phyloP scores from a whole-genome alignment of 2,329 filamentous ascomycete genomes.

The Talaromyces islandicus region DNA sequence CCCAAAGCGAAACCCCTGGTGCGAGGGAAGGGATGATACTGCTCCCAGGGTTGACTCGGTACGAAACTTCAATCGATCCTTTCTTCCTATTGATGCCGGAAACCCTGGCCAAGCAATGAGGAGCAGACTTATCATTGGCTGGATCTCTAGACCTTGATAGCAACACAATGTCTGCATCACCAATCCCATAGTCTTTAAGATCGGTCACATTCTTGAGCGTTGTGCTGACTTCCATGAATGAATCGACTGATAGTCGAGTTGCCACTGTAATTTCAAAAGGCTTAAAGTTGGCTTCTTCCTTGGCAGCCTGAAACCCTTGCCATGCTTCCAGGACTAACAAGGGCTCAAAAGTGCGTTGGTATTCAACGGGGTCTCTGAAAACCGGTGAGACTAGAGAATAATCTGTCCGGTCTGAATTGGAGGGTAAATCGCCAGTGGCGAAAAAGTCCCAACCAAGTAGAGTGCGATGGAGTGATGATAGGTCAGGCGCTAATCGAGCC shows the following conservation, averaged over 20 bases:
- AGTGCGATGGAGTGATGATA: constrained; percentile 75
- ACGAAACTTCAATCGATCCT: constrained; percentile 74
- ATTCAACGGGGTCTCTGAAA: constrained; percentile 70
- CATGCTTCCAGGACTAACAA: constrained; percentile 89
- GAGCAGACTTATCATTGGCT: constrained; percentile 56
- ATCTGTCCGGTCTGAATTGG: constrained; percentile 60
- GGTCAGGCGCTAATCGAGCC: constrained; percentile 81
- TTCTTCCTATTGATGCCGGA: constrained; percentile 76
- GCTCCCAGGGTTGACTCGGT: constrained; percentile 66
- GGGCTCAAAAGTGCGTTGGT: constrained; percentile 85
- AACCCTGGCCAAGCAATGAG: constrained; percentile 82
- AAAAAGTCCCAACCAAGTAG: constrained; percentile 96
- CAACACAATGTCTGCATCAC: constrained; percentile 83
- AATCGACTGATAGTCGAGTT: constrained; percentile 84
- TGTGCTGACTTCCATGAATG: constrained; percentile 86
- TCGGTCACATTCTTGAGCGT: constrained; percentile 62
- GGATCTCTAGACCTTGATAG: constrained; percentile 71
- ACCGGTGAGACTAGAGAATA: constrained; percentile 72
- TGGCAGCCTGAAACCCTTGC: constrained; percentile 85
- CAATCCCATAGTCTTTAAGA: constrained; percentile 65
- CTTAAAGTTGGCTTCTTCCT: constrained; percentile 76
- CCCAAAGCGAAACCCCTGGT: constrained; percentile 64
- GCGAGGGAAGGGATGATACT: constrained; percentile 60
- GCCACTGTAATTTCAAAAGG: constrained; percentile 82
- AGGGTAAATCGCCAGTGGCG: constrained; percentile 78